Evolutionary conservation across 345 rosid genomes (phyloP), one percentile per base, ranked within the genome.

Genomic region (Linum usitatissimum): DNA sequence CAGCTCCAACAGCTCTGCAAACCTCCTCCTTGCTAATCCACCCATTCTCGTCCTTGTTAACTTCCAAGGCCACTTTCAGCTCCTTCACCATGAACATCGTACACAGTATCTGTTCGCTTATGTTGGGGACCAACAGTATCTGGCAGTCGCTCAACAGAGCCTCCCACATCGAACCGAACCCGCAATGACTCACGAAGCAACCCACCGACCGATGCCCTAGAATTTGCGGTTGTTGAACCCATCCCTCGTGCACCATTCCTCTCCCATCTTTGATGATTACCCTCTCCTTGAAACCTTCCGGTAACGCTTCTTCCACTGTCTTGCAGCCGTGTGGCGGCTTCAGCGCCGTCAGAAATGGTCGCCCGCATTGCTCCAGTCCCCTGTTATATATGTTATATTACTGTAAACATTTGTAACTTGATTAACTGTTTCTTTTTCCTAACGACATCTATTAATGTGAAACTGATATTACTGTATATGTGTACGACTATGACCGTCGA

Each of bases 11-110:
- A 3, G 66, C 55, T 6, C 61, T 55, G 53, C 69, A 8, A 3
- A 71, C 45, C 40, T 49, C 57, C 57, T 71, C 70, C 62, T 71
- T 71, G 0, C 59, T 20, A 56, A 61, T 42, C 75, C 75, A 66
- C 0, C 70, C 12, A 13, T 57, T 14, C 60, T 8, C 60, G 21
- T 31, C 38, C 23, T 18, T 60, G 49, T 60, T 49, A 0, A 60
- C 63, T n/a, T 60, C 63, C 49, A 60, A 18, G 18, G 48, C 63
- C 10, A 38, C 49, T 21, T 36, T 36, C 18, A 60, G 48, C n/a
- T 60, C 63, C 19, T 60, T 40, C 19, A 18, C 48, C 63, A 60
- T 60, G 19, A 60, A 30, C 19, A n/a, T 60, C 21, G 63, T 36
- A 9, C 21, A n/a, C 36, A 31, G 14, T 6, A 60, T 60, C 39